These are phyloP conservation scores for Colletotrichum acutatum DNA, from an alignment of 2,329 filamentous ascomycete genomes.

Conservation along the genomic window DNA sequence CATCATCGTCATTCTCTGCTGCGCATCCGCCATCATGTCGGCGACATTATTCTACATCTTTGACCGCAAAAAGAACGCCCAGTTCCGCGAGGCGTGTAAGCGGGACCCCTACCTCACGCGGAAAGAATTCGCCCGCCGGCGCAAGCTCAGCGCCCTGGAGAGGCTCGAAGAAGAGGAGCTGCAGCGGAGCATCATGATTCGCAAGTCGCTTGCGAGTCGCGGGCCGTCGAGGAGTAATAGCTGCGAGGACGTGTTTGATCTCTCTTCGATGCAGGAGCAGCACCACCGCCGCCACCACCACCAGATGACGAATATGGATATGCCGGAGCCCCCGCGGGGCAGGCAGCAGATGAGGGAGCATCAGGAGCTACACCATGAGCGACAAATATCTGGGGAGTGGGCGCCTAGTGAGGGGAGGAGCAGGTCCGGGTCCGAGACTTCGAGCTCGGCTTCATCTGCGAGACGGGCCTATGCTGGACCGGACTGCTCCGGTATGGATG, in stretches of 20 bases:
- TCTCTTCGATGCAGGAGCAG: background rate
- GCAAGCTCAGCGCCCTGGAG: slow-evolving; percentile 42
- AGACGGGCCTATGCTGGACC: background rate
- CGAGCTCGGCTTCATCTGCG: background rate
- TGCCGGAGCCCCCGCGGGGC: background rate
- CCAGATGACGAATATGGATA: background rate
- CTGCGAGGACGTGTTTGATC: background rate
- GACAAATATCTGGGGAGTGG: background rate
- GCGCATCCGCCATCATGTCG: slow-evolving; percentile 39
- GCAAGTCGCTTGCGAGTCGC: slow-evolving; percentile 51
- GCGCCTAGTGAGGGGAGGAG: background rate
- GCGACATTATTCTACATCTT: slow-evolving; percentile 38
- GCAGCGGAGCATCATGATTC: slow-evolving; percentile 53
- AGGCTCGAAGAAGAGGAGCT: slow-evolving; percentile 47
- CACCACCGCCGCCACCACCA: background rate
- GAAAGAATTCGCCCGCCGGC: slow-evolving; percentile 37
- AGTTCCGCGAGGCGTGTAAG: slow-evolving; percentile 39
- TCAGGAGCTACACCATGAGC: background rate
- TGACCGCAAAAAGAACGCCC: slow-evolving; percentile 38
- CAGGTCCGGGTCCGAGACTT: slow-evolving; percentile 20
- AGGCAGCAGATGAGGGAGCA: background rate
- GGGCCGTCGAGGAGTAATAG: slow-evolving; percentile 16
- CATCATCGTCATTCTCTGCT: slow-evolving; percentile 40
- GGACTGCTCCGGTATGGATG: slow-evolving; percentile 20
- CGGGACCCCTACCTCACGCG: slow-evolving; percentile 41